Conservation (phyloP, 805 yeast genomes). For the Candida hungchunana region DNA sequence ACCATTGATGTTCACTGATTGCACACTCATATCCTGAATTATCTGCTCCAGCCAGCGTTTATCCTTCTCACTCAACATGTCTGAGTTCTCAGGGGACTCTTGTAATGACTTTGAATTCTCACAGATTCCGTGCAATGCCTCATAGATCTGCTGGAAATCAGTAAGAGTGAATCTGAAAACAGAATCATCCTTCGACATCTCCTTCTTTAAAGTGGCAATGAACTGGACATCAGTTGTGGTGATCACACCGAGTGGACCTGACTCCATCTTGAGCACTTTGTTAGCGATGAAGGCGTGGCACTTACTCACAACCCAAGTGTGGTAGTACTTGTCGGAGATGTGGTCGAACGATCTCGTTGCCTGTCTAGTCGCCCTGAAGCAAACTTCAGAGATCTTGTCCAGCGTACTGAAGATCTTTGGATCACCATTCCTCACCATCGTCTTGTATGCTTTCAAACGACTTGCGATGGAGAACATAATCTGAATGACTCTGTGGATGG, state of each 20-base stretch:
- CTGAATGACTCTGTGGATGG: constrained; percentile 20
- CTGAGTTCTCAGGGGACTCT: constrained; percentile 6
- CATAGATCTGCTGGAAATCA: constrained; percentile 14
- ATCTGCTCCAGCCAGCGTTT: constrained; percentile 24
- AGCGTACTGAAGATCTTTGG: constrained; percentile 3
- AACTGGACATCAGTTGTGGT: constrained; percentile 11
- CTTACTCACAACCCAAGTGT: constrained; percentile 24
- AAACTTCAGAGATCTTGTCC: constrained; percentile 13
- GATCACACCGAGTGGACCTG: constrained; percentile 9
- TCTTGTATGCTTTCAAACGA: constrained; percentile 21
- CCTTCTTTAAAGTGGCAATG: constrained; percentile 10
- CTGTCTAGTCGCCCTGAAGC: constrained; percentile 3
- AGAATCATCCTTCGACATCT: constrained; percentile 16
- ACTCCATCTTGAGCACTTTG: constrained; percentile 11
- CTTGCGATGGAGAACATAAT: constrained; percentile 15
- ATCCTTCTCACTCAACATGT: constrained; percentile 16
- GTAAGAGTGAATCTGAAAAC: constrained; percentile 11
- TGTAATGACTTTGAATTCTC: too few relatives aligned
- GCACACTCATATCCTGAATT: constrained; percentile 10
- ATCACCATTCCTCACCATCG: constrained; percentile 5
- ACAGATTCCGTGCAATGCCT: constrained; percentile 6
- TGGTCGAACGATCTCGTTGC: constrained; percentile 11
- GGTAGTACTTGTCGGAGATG: constrained; percentile 23
- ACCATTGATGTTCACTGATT: not conserved
- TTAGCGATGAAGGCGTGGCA: constrained; percentile 19